Base-by-base conservation (phyloP, 768 basidiomycete genomes). In the Russula lepida region DNA sequence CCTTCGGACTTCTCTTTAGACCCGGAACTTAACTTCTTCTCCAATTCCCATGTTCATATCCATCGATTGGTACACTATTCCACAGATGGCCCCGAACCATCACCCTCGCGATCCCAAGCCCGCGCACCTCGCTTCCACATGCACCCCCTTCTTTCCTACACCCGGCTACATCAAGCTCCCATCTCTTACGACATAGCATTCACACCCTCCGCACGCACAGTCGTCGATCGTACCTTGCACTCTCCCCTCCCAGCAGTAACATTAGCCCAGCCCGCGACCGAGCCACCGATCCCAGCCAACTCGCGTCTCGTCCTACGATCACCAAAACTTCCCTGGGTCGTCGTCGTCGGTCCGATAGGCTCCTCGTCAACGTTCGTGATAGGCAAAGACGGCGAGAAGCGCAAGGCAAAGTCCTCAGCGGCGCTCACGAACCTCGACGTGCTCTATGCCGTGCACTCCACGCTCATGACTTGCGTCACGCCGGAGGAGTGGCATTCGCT, bases 401-500 rank as follows among this genome's bases (percentile, higher is more conserved):
- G 47, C 23, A 56, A 46, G 44, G 21, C 59, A 6, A 67, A 59
- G 49, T 63, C 60, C 58, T 61, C 53, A 11, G 56, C 46, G 19
- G 67, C 63, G 44, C 76, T 86, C 48, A 83, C 82, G n/a, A 86
- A 84, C 68, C 72, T 84, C 35, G 86, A 88, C 64, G 76, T 88
- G 21, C 75, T 88, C 12, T 78, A 79, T 59, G 80, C 84, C 3
- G 67, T 88, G 43, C 81, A 88, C 64, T 74, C 74, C 17, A 80
- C 83, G 4, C 78, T 88, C 46, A 70, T 78, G 49, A 71, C 73
- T 17, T 78, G 81, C n/a, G 78, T 86, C 7, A 84, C 84, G 12
- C 78, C 79, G 4, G 78, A 80, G 56, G 86, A 88, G 66, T 88
- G 86, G 86, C 79, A 80, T 51, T 71, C 76, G 0, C 76, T 88